phyloP scores from a whole-genome alignment of 2,329 filamentous ascomycete species.

The Verticillium alfalfae region DNA sequence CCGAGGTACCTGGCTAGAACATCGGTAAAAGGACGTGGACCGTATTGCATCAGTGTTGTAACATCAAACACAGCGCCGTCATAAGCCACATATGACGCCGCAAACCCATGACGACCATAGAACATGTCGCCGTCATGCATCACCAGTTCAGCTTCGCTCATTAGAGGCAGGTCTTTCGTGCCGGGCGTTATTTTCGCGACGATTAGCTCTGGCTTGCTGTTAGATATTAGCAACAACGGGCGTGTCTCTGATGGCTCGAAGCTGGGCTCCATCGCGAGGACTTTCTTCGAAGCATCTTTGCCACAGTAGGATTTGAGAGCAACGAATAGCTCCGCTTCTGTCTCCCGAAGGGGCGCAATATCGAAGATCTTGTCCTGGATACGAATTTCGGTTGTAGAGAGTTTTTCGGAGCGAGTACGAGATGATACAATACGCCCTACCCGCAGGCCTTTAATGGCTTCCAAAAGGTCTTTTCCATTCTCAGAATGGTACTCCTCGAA shows the following conservation, averaged over 20 bases:
- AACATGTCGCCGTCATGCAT: background rate
- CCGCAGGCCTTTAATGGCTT: background rate
- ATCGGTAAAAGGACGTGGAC: background rate
- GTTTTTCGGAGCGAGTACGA: background rate
- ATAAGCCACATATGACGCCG: background rate
- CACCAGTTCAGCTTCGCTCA: background rate
- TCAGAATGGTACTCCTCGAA: slow-evolving; percentile 5
- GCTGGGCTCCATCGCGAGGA: background rate
- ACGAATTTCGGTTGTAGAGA: background rate
- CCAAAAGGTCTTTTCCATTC: background rate
- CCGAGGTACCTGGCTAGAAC: background rate
- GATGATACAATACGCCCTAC: slow-evolving; percentile 1
- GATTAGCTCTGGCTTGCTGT: background rate
- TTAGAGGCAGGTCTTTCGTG: background rate
- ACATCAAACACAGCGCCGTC: background rate
- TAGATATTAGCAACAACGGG: background rate
- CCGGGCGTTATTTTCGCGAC: background rate
- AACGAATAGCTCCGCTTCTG: background rate
- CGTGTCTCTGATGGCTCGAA: background rate
- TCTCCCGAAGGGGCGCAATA: background rate
- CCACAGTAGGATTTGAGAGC: background rate
- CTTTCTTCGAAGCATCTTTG: background rate
- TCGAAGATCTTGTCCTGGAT: background rate
- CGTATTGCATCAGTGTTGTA: background rate
- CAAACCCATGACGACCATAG: background rate